Base-by-base conservation (phyloP, 2,329 filamentous ascomycete species). In the Pseudogymnoascus sp. region DNA sequence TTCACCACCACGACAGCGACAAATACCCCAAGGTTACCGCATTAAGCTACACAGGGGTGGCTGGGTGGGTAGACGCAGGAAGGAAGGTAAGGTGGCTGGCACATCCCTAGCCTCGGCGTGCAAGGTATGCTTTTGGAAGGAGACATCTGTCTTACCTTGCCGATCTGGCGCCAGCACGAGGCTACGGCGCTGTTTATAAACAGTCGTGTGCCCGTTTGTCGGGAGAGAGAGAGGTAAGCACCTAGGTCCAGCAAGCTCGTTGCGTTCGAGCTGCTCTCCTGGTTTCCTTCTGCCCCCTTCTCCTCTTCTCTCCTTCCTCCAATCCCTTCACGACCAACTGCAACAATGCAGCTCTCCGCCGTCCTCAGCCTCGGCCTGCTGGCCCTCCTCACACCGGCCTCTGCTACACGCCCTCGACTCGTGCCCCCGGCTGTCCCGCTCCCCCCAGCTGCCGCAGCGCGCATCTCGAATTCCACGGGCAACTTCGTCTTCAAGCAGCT, bases 401-500 rank as follows among this genome's bases (percentile, higher is more conserved):
- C 40, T 6, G 40, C 40, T 10, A 23, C 4, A 45, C 40, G 40
- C 18, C 40, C 18, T 2, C 40, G 40, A 5, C 40, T 45, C 18
- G 40, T 45, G 40, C 40, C 40, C 5, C 40, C 40, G 10, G 11
- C 40, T 11, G 40, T 45, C 10, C 40, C 40, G 10, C 40, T 45
- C 4, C 40, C 40, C 2, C 40, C 40, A 1, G 40, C 40, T 3
- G 18, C 18, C 4, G 10, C 40, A 1, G 40, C 40, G 40, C 40
- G 40, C 18, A 23, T 45, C 18, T 21, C 42, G 42, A 47, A 47
- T 4, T 47, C 42, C 23, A 47, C 42, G 21, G 54, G 54, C 26
- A 21, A 59, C 5, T 59, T 59, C 14, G 7, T 14, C 26, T 86
- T 85, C 65, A 71, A 80, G 66, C 84, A 86, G 71, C 75, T 82